A percentile compares a stretch with the other conserved stretches of the same genome.
These are phyloP conservation scores for Suillus spraguei DNA, from an alignment of 768 basidiomycete species.

Conservation along the genomic window DNA sequence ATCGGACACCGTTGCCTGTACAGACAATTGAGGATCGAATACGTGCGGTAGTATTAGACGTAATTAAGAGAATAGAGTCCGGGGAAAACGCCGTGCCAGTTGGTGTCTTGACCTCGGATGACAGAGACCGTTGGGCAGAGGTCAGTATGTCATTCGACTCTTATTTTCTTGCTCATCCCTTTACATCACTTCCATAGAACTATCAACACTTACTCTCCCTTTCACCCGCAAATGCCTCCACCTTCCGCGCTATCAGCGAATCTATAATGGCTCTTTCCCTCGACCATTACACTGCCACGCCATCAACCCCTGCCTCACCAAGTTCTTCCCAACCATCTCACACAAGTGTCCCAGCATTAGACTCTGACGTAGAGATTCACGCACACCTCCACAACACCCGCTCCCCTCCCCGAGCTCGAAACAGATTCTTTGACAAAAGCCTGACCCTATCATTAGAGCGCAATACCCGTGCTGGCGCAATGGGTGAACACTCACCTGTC, in stretches of 20 bases:
- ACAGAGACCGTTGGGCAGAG: constrained; percentile 79
- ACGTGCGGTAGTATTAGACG: constrained; percentile 56
- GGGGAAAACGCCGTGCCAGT: constrained; percentile 65
- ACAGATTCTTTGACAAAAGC: constrained; percentile 92
- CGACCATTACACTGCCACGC: constrained; percentile 62
- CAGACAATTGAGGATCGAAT: constrained; percentile 49
- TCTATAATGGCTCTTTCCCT: constrained; percentile 81
- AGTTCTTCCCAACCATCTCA: constrained; percentile 19
- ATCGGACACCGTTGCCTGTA: constrained; percentile 34
- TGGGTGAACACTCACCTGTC: constrained; percentile 89
- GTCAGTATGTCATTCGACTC: constrained; percentile 41
- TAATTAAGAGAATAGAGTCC: constrained; percentile 43
- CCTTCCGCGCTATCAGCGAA: constrained; percentile 65
- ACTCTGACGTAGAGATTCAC: constrained; percentile 47
- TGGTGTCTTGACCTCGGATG: constrained; percentile 76
- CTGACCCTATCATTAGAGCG: constrained; percentile 83
- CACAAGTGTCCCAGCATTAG: constrained; percentile 18
- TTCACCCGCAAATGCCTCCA: constrained; percentile 62
- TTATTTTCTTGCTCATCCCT: neutral
- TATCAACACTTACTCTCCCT: constrained; percentile 67
- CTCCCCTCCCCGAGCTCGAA: constrained; percentile 64
- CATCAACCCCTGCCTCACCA: constrained; percentile 27
- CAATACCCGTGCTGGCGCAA: constrained; percentile 80
- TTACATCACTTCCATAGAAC: constrained; percentile 50
- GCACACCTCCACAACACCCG: constrained; percentile 78